These are phyloP conservation scores for Hemileccinum impolitum DNA, from an alignment of 768 basidiomycete genomes.

Conservation along the genomic window DNA sequence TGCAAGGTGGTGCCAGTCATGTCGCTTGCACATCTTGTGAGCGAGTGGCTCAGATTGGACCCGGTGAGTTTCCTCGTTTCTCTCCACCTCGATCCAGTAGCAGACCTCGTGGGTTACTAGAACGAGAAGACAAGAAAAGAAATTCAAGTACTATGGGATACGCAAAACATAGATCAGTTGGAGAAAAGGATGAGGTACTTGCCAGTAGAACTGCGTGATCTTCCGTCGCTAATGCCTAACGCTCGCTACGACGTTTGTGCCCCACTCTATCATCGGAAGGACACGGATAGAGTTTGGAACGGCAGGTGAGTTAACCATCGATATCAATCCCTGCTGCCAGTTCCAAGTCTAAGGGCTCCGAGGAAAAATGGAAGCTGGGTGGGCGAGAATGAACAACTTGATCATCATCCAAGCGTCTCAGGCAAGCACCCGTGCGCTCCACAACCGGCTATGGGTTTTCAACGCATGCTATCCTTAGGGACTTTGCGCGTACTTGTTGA, in stretches of 20 bases:
- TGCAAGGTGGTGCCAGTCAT: neutral
- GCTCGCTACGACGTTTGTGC: neutral
- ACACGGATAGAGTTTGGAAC: conserved; percentile 84
- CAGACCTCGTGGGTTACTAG: conserved; percentile 17
- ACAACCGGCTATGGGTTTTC: neutral
- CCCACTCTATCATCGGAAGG: conserved; percentile 31
- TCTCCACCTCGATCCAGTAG: neutral
- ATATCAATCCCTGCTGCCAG: conserved; percentile 1
- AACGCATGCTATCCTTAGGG: conserved; percentile 44
- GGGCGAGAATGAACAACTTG: conserved; percentile 89
- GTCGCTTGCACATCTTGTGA: conserved; percentile 41
- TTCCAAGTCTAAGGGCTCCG: conserved; percentile 52
- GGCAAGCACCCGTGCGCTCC: conserved; percentile 33
- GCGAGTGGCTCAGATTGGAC: conserved; percentile 50
- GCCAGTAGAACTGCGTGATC: neutral
- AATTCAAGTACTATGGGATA: conserved; percentile 33
- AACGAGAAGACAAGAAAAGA: conserved; percentile 38
- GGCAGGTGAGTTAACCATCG: conserved; percentile 49
- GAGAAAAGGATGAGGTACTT: conserved; percentile 41
- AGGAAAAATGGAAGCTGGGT: conserved; percentile 85
- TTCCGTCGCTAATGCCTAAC: neutral
- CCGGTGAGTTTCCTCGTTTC: conserved; percentile 28
- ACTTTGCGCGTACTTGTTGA: conserved; percentile 66
- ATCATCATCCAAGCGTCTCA: conserved; percentile 81
- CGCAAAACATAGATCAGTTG: conserved; percentile 31